Evolutionary conservation across 352 stramenopile species (phyloP).

Genomic region (Phytophthora parvispora): DNA sequence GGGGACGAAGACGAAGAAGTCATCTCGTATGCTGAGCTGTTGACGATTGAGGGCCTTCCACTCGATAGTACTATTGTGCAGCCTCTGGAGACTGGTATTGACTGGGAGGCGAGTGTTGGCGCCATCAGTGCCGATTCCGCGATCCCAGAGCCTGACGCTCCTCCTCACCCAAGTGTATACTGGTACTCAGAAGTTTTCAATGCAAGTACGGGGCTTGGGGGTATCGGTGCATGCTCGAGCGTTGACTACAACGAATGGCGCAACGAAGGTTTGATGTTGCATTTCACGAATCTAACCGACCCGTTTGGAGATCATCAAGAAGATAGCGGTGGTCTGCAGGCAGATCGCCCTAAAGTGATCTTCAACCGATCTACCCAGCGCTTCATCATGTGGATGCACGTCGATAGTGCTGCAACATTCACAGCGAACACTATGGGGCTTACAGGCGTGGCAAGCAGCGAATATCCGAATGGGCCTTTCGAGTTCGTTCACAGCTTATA

Average conservation of each 20-base stretch:
- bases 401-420: constrained; percentile 83
- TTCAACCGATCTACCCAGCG: constrained; percentile 88
- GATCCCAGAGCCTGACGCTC: constrained; percentile 7
- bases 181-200: constrained; percentile 85
- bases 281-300: constrained; percentile 96
- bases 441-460: constrained; percentile 89
- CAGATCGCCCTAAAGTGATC: constrained; percentile 93
- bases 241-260: constrained; percentile 93
- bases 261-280: constrained; percentile 96
- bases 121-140: constrained; percentile 22
- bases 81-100: constrained; percentile 65
- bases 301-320: constrained; percentile 62
- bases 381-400: constrained; percentile 98
- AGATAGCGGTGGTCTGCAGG: constrained; percentile 48
- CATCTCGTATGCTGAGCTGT: constrained; percentile 60
- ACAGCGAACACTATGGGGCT: constrained; percentile 86
- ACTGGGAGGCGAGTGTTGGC: constrained; percentile 38
- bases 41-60: constrained; percentile 53
- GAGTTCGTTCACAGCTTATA: constrained; percentile 93
- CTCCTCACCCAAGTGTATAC: constrained; percentile 49
- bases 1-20: constrained; percentile 52
- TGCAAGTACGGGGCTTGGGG: constrained; percentile 47
- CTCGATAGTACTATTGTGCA: constrained; percentile 66
- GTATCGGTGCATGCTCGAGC: constrained; percentile 95
- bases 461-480: constrained; percentile 95